These are phyloP conservation scores for Penicillium olsonii DNA, from an alignment of 2,329 filamentous ascomycete species.

Conservation along the genomic window DNA sequence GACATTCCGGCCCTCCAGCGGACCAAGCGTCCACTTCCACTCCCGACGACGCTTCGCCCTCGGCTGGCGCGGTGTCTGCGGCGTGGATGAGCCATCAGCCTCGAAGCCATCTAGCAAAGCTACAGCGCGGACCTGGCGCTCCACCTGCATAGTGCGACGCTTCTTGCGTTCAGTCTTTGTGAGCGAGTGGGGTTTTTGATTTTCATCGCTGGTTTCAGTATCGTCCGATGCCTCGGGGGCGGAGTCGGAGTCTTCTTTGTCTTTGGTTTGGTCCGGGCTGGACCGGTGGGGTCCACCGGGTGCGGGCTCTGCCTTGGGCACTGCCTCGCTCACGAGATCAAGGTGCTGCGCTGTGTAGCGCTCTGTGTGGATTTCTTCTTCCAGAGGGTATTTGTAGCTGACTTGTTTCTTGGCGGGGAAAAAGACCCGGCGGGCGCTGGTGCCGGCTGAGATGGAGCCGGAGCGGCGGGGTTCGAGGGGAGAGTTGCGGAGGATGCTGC, in stretches of 20 bases:
- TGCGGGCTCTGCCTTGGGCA: constrained; percentile 12
- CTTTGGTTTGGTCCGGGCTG: constrained; percentile 16
- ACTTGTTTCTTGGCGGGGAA: constrained; percentile 62
- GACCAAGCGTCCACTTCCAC: constrained; percentile 61
- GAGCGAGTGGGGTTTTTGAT: constrained; percentile 8
- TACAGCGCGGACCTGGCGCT: constrained; percentile 43
- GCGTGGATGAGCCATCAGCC: constrained; percentile 49
- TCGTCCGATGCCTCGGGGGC: constrained; percentile 32
- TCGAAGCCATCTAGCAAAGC: constrained; percentile 45
- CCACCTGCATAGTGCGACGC: constrained; percentile 31
- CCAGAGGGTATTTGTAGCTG: constrained; percentile 56
- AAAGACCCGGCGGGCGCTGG: constrained; percentile 37
- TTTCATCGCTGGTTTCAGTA: constrained; percentile 14
- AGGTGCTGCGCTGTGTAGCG: constrained; percentile 59
- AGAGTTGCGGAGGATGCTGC: constrained; percentile 51
- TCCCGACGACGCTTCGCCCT: constrained; percentile 56
- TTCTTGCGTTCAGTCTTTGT: constrained; percentile 39
- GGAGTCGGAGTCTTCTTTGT: constrained; percentile 28
- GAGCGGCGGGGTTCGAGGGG: constrained; percentile 45
- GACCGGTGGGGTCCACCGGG: constrained; percentile 22
- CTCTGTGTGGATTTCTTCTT: constrained; percentile 60
- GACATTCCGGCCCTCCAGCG: constrained; percentile 39
- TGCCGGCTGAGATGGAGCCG: constrained; percentile 39
- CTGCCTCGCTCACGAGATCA: constrained; percentile 46
- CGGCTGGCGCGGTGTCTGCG: constrained; percentile 55